Evolutionary conservation across 371 early-diverging fungal genomes (phyloP).

Genomic region (Lichtheimia corymbifera): DNA sequence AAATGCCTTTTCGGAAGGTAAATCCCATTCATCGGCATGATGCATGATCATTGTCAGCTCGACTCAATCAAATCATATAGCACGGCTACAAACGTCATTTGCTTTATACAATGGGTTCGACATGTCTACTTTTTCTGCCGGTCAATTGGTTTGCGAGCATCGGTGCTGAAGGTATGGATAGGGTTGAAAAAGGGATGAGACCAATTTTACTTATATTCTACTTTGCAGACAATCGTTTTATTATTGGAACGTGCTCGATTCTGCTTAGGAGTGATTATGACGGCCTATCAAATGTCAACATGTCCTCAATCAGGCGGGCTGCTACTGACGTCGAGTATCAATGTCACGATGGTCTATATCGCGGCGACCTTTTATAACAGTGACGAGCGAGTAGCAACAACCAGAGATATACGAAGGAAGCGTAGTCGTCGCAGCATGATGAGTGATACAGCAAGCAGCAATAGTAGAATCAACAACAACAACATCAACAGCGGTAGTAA

Average conservation of each 20-base stretch:
- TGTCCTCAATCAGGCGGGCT: constrained; percentile 24
- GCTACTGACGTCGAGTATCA: constrained; percentile 24
- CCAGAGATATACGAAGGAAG: constrained; percentile 8
- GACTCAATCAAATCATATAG: background rate
- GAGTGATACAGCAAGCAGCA: no score
- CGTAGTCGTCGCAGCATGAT: background rate
- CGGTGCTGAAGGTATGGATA: background rate
- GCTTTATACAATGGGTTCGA: constrained; percentile 20
- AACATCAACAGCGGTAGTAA: no score
- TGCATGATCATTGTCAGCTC: background rate
- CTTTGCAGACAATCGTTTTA: background rate
- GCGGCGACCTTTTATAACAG: background rate
- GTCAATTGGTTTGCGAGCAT: background rate
- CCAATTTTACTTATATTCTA: no score
- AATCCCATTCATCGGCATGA: background rate
- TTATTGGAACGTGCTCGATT: background rate
- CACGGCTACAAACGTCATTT: constrained; percentile 21
- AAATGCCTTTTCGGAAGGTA: constrained; percentile 30
- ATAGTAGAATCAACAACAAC: no score
- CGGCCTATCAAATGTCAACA: constrained; percentile 16
- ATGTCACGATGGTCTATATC: constrained; percentile 23
- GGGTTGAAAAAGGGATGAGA: background rate
- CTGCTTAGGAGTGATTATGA: background rate
- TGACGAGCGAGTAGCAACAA: background rate
- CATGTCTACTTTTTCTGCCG: constrained; percentile 21